These are phyloP conservation scores for Epithele typhae DNA, from an alignment of 768 basidiomycete species.

Conservation along the genomic window DNA sequence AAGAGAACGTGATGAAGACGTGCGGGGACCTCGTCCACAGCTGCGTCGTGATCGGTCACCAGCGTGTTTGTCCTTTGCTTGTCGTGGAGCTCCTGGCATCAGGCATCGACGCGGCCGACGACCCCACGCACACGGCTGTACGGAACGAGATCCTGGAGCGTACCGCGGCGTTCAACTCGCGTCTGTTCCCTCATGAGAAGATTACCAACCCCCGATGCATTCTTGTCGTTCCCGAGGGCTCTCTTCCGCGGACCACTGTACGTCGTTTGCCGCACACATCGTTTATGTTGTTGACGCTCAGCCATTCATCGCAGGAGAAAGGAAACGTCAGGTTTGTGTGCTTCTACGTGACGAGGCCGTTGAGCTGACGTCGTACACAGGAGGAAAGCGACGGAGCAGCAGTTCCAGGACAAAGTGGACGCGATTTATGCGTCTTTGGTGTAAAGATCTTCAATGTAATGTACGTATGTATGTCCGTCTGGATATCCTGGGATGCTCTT, in stretches of 20 bases:
- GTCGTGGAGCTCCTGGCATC: constrained; percentile 24
- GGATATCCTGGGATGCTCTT: no score
- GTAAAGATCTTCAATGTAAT: no score
- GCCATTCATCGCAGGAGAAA: constrained; percentile 7
- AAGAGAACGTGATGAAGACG: constrained; percentile 26
- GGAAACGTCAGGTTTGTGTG: constrained; percentile 10
- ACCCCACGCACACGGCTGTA: constrained; percentile 17
- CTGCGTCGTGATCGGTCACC: constrained; percentile 31
- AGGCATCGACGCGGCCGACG: background rate
- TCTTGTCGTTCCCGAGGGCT: constrained; percentile 14
- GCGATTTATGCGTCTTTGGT: constrained; percentile 1
- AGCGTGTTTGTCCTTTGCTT: constrained; percentile 25
- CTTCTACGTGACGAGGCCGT: background rate
- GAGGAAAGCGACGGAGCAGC: constrained; percentile 13
- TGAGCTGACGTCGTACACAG: background rate
- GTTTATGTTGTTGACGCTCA: background rate
- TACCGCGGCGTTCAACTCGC: constrained; percentile 21
- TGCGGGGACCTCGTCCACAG: constrained; percentile 28
- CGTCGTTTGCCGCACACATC: background rate
- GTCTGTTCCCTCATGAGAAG: constrained; percentile 26
- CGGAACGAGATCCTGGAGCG: constrained; percentile 26
- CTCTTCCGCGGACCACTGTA: constrained; percentile 13
- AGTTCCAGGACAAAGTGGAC: constrained; percentile 2
- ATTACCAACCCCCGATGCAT: constrained; percentile 22
- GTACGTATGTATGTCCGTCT: no score